Conservation (phyloP, 495 filamentous ascomycete genomes). For the Aspergillus carlsbadensis region DNA sequence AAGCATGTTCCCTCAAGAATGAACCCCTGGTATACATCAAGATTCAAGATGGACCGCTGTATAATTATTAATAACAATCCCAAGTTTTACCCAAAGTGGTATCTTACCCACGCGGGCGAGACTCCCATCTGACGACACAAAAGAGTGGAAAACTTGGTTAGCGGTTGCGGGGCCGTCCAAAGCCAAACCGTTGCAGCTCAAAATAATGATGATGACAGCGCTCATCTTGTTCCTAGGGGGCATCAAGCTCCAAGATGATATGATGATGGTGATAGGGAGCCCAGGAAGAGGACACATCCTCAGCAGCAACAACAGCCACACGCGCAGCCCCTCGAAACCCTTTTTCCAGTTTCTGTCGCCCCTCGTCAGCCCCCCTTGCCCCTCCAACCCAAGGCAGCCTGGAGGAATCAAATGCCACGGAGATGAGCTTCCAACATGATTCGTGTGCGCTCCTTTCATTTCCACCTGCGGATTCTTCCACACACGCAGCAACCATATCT, state of each 20-base stretch:
- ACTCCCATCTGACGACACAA: constrained; percentile 22
- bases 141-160: constrained; percentile 19
- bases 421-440: constrained; percentile 17
- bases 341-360: constrained; percentile 18
- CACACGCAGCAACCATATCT: not conserved
- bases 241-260: not conserved
- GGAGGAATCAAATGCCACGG: constrained; percentile 26
- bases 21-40: too few relatives aligned
- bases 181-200: not conserved
- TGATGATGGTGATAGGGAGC: not conserved
- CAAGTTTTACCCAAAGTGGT: too few relatives aligned
- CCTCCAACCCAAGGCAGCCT: constrained; percentile 26
- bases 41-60: too few relatives aligned
- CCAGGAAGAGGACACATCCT: not conserved
- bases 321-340: constrained; percentile 13
- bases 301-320: constrained; percentile 11
- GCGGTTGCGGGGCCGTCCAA: constrained; percentile 18
- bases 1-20: too few relatives aligned
- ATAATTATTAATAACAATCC: too few relatives aligned
- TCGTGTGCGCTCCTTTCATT: constrained; percentile 26
- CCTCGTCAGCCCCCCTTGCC: constrained; percentile 28
- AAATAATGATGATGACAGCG: not conserved
- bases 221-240: not conserved
- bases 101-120: not conserved
- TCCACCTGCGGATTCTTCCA: constrained; percentile 21